phyloP scores from a whole-genome alignment of 768 basidiomycete species.

The Lentinula guzmanii region DNA sequence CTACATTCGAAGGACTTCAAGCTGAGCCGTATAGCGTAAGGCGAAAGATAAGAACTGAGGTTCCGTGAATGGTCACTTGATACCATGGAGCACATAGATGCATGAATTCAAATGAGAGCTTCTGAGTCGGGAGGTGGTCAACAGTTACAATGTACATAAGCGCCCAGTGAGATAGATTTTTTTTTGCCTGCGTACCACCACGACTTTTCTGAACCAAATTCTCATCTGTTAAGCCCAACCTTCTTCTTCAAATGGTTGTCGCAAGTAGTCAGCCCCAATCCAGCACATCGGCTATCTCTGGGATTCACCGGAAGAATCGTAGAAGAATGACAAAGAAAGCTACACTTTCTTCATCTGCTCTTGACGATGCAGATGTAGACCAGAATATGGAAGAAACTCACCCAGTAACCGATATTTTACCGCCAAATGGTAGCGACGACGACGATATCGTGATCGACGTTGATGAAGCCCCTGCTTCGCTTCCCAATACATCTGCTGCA shows the following conservation, averaged over 20 bases:
- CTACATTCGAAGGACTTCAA: not conserved
- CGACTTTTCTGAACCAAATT: not conserved
- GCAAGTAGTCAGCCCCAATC: conserved; percentile 17
- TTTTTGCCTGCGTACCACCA: not conserved
- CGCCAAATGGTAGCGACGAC: conserved; percentile 32
- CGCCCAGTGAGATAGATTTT: not conserved
- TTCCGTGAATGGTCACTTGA: not conserved
- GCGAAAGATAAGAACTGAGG: not conserved
- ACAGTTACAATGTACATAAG: not conserved
- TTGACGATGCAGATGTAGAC: conserved; percentile 21
- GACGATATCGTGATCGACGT: conserved; percentile 61
- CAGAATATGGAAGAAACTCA: conserved; percentile 20
- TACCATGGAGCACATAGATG: not conserved
- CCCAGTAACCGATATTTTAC: conserved; percentile 12
- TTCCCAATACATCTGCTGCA: conserved; percentile 40
- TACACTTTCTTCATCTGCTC: conserved; percentile 12
- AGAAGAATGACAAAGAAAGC: conserved; percentile 37
- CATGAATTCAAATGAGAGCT: not conserved
- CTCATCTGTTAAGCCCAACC: not conserved
- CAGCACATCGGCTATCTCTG: conserved; percentile 10
- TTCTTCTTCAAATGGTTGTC: conserved; percentile 31
- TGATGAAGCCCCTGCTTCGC: conserved; percentile 30
- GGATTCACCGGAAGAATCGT: conserved; percentile 29
- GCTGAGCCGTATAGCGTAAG: not conserved
- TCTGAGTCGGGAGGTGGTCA: no score